phyloP scores from a whole-genome alignment of 768 basidiomycete genomes.

The Lactarius indigo region DNA sequence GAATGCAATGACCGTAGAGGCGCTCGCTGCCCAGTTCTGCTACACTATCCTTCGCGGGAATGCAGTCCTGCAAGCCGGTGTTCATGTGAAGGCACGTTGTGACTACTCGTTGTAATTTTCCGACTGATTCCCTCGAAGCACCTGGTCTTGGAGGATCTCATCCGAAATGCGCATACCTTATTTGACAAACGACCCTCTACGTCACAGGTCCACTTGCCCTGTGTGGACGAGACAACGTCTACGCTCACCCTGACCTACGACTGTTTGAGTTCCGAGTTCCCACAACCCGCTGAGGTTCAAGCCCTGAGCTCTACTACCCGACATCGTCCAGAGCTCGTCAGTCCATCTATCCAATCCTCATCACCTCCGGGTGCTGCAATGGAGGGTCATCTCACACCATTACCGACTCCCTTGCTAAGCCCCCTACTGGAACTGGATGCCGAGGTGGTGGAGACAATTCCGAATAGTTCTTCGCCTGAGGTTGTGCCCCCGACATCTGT shows the following conservation, averaged over 20 bases:
- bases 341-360: neutral
- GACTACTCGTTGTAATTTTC: neutral
- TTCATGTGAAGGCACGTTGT: too few relatives aligned
- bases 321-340: neutral
- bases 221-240: neutral
- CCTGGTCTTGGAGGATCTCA: neutral
- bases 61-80: too few relatives aligned
- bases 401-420: neutral
- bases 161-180: neutral
- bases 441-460: neutral
- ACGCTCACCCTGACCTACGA: neutral
- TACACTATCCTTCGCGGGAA: too few relatives aligned
- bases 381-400: neutral
- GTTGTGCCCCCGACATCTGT: neutral
- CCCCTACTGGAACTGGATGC: neutral
- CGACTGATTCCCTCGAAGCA: neutral
- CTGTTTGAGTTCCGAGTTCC: neutral
- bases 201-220: neutral
- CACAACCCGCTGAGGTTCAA: neutral
- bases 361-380: neutral
- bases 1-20: too few relatives aligned
- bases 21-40: too few relatives aligned
- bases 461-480: neutral
- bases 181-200: neutral
- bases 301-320: neutral